These are phyloP conservation scores for Isabelozyma gotoi DNA, from an alignment of 805 yeast genomes.

Conservation along the genomic window DNA sequence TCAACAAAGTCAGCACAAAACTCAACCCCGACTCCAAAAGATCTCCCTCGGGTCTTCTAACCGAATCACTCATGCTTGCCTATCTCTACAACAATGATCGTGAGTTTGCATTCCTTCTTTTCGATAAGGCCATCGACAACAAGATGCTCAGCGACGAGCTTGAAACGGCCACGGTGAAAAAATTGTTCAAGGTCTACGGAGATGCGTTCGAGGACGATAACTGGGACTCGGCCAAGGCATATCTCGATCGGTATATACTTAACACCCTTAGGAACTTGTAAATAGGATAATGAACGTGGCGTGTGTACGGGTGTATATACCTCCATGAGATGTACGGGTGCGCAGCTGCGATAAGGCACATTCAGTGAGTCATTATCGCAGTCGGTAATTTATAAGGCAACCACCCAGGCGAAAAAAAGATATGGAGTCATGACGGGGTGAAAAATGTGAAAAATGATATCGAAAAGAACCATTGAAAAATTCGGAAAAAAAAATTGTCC, in stretches of 20 bases:
- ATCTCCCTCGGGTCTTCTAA: constrained; percentile 44
- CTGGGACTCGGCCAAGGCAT: constrained; percentile 28
- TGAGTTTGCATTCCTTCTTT: constrained; percentile 51
- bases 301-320: too few species aligned
- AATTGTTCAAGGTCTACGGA: constrained; percentile 48
- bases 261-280: neutral
- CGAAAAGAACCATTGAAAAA: neutral
- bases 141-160: constrained; percentile 34
- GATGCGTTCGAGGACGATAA: constrained; percentile 46
- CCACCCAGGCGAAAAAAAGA: neutral
- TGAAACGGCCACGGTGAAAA: constrained; percentile 43
- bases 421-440: neutral
- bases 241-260: constrained; percentile 26
- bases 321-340: neutral
- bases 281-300: too few species aligned
- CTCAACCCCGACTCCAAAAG: constrained; percentile 25
- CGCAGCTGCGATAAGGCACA: neutral
- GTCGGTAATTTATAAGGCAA: too few species aligned
- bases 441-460: neutral
- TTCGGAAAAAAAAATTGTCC: neutral
- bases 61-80: constrained; percentile 48
- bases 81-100: constrained; percentile 47
- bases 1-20: constrained; percentile 32
- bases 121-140: constrained; percentile 46
- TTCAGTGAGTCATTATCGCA: neutral